Evolutionary conservation across 345 rosid genomes (phyloP), one percentile per base, ranked within the genome.

Genomic region (Erucastrum elatum): DNA sequence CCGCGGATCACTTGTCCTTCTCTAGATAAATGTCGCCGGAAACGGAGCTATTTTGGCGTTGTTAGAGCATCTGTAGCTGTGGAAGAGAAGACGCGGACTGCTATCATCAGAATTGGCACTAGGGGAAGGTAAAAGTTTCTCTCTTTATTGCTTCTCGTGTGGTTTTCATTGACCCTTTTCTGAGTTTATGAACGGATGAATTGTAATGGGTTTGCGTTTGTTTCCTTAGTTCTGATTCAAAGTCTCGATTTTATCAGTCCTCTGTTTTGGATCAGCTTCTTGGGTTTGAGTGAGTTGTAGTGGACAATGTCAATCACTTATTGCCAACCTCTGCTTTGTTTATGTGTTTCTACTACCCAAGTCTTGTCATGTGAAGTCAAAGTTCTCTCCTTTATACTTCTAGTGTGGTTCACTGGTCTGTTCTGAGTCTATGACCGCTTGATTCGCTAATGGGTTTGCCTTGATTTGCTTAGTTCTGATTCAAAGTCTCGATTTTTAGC

Each of bases 51-150:
- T 68, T 71, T 72, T 11, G 81, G 72, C 46, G 63, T 87, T 27
- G 70, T 74, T 0, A 88, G 82, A 75, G 96, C 98, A 73, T 92
- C 94, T 63, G 88, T 86, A 46, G 85, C 92, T 73, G 89, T 87
- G 69, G 92, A 89, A 79, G 87, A 84, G 86, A 86, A 90, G 71
- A 84, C 92, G 17, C 89, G 89, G 77, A 88, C 90, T 35, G 85
- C 93, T 33, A 82, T 89, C 33, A 77, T 94, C 62, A 84, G 93
- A 86, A 94, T 94, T 70, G 98, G 98, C 34, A 94, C 98, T 9
- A 81, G 98, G 75, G 98, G 98, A 85, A 94, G 98, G 98, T 94
- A 64, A 16, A 44, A 66, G 3, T 34, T 26, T 66, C 66, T 71
- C 66, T 70, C 77, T 59, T 67, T 61, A 5, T 74, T 8, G 21